Conservation (phyloP, 2,329 filamentous ascomycete species). For the Pseudogymnoascus sp. region DNA sequence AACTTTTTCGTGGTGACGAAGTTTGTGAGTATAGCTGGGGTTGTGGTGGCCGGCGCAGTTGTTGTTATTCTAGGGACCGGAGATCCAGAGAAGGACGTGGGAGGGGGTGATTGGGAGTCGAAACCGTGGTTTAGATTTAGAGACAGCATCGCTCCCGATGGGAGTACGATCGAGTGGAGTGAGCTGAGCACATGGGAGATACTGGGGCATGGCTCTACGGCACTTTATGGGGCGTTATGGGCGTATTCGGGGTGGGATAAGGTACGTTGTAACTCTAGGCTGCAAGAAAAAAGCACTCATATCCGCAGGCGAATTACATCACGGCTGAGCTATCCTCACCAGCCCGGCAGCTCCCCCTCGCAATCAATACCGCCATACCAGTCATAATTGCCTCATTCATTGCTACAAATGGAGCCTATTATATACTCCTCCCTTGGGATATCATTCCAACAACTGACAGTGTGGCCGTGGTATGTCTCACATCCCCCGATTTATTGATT, state of each 20-base stretch:
- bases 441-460: conserved; percentile 51
- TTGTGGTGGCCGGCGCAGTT: conserved; percentile 42
- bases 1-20: conserved; percentile 48
- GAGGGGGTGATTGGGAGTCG: conserved; percentile 43
- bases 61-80: conserved; percentile 37
- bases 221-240: conserved; percentile 55
- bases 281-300: conserved; percentile 9
- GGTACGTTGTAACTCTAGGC: conserved; percentile 30
- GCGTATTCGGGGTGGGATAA: conserved; percentile 62
- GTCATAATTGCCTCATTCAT: conserved; percentile 53
- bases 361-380: conserved; percentile 53
- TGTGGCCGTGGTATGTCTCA: conserved; percentile 48
- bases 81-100: conserved; percentile 30
- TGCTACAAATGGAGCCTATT: conserved; percentile 53
- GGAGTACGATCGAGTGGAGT: conserved; percentile 41
- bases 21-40: conserved; percentile 39
- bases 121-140: conserved; percentile 49
- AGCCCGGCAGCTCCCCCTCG: conserved; percentile 47
- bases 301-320: conserved; percentile 44
- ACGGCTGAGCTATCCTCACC: conserved; percentile 45
- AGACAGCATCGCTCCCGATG: conserved; percentile 42
- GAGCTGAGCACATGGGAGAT: conserved; percentile 46
- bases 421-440: conserved; percentile 53
- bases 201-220: conserved; percentile 51
- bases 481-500: not conserved